A percentile compares a stretch with the other conserved stretches of the same genome.
These are phyloP conservation scores for Penium margaritaceum DNA, from an alignment of 139 green algal genomes.

Conservation along the genomic window DNA sequence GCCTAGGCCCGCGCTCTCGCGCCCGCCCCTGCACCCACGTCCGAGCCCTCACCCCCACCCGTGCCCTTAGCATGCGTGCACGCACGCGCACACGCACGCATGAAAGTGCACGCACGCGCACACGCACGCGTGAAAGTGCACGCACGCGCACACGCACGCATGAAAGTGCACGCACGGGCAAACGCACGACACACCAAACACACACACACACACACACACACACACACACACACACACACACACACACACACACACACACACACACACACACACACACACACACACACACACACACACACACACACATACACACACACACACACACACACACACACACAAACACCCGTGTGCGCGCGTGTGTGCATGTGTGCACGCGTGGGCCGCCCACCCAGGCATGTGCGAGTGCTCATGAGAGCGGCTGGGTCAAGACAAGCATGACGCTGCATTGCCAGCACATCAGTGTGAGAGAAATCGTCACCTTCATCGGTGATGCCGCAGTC, in stretches of 20 bases:
- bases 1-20: conserved; percentile 1
- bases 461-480: neutral
- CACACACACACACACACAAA: conserved; percentile 1
- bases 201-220: neutral
- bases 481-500: conserved; percentile 8
- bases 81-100: neutral
- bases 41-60: neutral
- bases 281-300: neutral
- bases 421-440: neutral
- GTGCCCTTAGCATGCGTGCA: neutral
- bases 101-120: neutral
- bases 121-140: neutral
- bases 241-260: neutral
- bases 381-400: neutral
- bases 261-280: neutral
- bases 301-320: neutral
- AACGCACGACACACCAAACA: neutral
- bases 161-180: too few relatives aligned
- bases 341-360: too few relatives aligned
- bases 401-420: neutral
- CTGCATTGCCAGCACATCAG: neutral
- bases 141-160: neutral
- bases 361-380: too few relatives aligned
- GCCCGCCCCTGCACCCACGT: neutral
- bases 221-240: neutral